Evolutionary conservation across 495 filamentous ascomycete genomes (phyloP), one percentile per base, ranked within the genome.

Genomic region (Penicillium malachiteum): DNA sequence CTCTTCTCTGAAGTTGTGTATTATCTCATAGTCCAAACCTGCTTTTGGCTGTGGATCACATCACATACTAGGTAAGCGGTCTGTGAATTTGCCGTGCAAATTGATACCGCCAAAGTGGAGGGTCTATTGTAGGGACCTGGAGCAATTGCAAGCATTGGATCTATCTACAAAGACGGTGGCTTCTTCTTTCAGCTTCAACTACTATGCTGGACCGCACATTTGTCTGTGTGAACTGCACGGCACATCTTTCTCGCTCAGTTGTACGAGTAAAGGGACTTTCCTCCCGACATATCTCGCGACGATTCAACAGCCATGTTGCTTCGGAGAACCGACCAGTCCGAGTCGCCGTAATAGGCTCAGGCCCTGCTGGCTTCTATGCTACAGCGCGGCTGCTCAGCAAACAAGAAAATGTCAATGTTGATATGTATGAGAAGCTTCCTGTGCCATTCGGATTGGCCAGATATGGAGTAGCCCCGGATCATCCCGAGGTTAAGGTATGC

Each of bases 391-490:
- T 93, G 52, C 84, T 97, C 73, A 78, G 82, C 21, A 91, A 84
- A 57, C 78, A 92, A 12, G 74, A 82, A 12, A 73, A 86, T 69
- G 84, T 88, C 7, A 76, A 86, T 40, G 84, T 98, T 3, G 92
- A 96, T 68, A 97, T 97, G 95, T 98, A 96, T 69, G 94, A 98
- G 71, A 84, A 88, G 18, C 73, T 97, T 8, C 95, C 94, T 0
- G 92, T 93, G 8, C 94, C 94, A 7, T 98, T 89, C 68, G 94
- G 94, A 2, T 78, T 98, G 47, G 91, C 93, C 13, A 78, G 94
- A 48, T 97, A 91, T 66, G 94, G 94, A 12, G 94, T 98, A 47
- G 95, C 94, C 10, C 94, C 94, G 7, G 94, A 98, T 67, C 94
- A 98, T 70, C 92, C 94, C 12, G 92, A 97, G 75, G 94, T 97